Evolutionary conservation across 345 rosid genomes (phyloP).

Genomic region (Camelina sativa): DNA sequence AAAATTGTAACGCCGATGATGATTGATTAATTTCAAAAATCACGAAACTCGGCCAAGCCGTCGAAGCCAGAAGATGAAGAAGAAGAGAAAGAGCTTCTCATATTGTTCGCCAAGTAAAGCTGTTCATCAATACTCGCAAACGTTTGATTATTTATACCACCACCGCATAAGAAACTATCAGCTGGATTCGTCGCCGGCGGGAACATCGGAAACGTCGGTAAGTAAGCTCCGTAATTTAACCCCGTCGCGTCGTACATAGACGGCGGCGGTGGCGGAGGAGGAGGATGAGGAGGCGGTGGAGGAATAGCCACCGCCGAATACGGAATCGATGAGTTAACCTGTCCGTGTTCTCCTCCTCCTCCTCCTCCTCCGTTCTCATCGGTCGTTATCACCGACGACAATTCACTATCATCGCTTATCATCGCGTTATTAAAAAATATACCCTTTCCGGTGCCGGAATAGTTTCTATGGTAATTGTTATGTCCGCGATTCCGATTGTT

Average conservation of each 20-base stretch:
- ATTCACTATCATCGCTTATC: slow-evolving; percentile 60
- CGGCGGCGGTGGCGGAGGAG: not conserved
- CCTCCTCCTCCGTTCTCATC: slow-evolving; percentile 54
- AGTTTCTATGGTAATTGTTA: slow-evolving; percentile 19
- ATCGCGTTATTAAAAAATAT: slow-evolving; percentile 25
- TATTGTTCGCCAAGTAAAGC: slow-evolving; percentile 51
- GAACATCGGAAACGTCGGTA: slow-evolving; percentile 53
- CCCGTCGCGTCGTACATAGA: slow-evolving; percentile 35
- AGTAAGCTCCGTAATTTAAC: slow-evolving; percentile 38
- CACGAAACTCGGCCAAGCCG: slow-evolving; percentile 55
- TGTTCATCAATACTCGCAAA: slow-evolving; percentile 55
- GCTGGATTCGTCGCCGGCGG: slow-evolving; percentile 51
- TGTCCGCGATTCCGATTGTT: not conserved
- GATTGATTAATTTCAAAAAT: slow-evolving; percentile 16
- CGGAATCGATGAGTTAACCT: slow-evolving; percentile 56
- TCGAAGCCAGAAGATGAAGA: slow-evolving; percentile 45
- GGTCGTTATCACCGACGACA: slow-evolving; percentile 73
- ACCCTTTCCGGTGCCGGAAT: slow-evolving; percentile 19
- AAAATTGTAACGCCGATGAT: not conserved
- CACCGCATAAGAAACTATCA: slow-evolving; percentile 47
- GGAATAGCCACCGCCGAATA: slow-evolving; percentile 22
- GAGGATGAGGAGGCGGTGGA: slow-evolving; percentile 20
- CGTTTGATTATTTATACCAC: slow-evolving; percentile 41
- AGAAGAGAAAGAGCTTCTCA: slow-evolving; percentile 57
- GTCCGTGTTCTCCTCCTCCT: slow-evolving; percentile 46